Percentiles rank a stretch among this genome's conserved stretches.
Evolutionary conservation across 2,329 filamentous ascomycete genomes (phyloP).

Genomic region (Fusarium duplospermum): DNA sequence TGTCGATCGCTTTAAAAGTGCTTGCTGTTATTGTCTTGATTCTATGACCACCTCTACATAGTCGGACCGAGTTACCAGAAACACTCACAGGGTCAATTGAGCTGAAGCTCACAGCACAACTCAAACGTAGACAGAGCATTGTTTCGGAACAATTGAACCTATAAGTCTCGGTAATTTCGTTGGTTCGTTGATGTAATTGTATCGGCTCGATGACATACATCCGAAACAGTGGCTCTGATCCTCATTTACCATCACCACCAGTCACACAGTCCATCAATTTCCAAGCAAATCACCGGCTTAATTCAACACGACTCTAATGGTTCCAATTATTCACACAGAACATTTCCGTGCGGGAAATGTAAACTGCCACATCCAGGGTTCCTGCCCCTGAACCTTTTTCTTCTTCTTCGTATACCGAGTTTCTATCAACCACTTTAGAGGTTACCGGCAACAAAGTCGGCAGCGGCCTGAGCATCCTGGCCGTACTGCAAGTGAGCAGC

Average conservation of each 20-base stretch:
- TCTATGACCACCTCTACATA: not conserved
- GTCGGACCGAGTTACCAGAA: not conserved
- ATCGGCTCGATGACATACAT: not conserved
- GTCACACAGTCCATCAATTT: not conserved
- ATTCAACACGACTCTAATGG: not conserved
- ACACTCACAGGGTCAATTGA: not conserved
- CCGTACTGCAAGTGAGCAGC: slow-evolving; percentile 44
- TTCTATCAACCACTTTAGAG: slow-evolving; percentile 10
- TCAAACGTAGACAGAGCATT: not conserved
- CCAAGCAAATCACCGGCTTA: not conserved
- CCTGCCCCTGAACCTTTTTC: not conserved
- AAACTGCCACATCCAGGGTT: not conserved
- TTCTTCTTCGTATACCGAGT: not conserved
- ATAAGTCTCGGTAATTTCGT: not conserved
- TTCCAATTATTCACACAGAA: not conserved
- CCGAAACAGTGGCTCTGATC: not conserved
- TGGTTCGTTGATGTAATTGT: not conserved
- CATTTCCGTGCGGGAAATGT: not conserved
- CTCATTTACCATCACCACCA: not conserved
- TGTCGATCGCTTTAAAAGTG: not conserved
- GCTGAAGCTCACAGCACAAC: not conserved
- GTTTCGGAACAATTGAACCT: not conserved
- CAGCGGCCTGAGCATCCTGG: slow-evolving; percentile 45
- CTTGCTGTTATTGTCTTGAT: fast-evolving
- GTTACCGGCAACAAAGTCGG: slow-evolving; percentile 43